Evolutionary conservation across 768 basidiomycete species (phyloP), one percentile per base, ranked within the genome.

Genomic region (Termitomyces sp.): DNA sequence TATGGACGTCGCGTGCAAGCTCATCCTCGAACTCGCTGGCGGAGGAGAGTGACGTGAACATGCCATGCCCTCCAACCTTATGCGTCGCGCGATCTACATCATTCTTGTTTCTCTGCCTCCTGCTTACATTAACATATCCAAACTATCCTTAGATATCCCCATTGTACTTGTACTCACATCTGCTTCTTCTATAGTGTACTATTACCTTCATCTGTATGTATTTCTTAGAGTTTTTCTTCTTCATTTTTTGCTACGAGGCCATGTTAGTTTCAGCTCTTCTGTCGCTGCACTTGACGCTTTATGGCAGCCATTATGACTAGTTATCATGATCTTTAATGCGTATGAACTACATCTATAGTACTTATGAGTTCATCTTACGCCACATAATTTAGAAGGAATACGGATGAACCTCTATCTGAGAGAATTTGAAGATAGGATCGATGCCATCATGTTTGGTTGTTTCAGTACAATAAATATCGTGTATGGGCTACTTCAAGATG

Each of bases 21-120:
- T 98, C 65, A 98, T 98, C 64, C 80, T 97, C 47, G 94, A 98
- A 75, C 79, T 98, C 61, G 96, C 95, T 25, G 90, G 90, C 46
- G 77, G 73, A 10, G 69, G 73, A 17, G 74, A 74, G 62, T 68
- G 48, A 59, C 39, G 21, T 11, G 9, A 34, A 16, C 28, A 10
- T 16, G 21, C 14, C 12, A n/a, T 35, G 12, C 19, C 28, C 55
- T 4, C 25, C 16, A 23, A 16, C 19, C 16, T 12, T 27, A 5
- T 23, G 25, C 16, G 16, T n/a, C 37, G 12, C 10, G 17, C n/a
- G 50, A 53, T 50, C 55, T 56, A 45, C 27, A 49, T 17, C 3
- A 12, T 39, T 45, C 46, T 39, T 43, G 46, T 42, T 32, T 48
- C 21, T 35, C 32, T 46, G n/a, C 43, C 47, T n/a, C 19, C 32